phyloP scores from a whole-genome alignment of 148 eudicot species.

The Diospyros kaki region DNA sequence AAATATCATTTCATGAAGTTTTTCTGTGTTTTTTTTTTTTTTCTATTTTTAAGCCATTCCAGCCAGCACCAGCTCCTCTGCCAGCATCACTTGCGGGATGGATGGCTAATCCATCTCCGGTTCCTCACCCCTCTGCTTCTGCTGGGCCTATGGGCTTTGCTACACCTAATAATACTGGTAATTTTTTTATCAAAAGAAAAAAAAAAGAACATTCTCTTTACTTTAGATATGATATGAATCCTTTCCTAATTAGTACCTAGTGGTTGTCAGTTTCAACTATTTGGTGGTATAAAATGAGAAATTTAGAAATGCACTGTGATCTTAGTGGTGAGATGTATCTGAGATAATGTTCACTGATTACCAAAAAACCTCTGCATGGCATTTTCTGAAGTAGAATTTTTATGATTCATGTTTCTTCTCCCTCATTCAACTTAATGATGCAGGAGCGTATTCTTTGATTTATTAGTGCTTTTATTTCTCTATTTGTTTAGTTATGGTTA shows the following conservation, averaged over 20 bases:
- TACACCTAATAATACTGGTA: conserved; percentile 59
- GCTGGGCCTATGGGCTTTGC: conserved; percentile 80
- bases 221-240: not conserved
- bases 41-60: conserved; percentile 56
- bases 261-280: conserved; percentile 3
- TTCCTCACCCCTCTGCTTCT: conserved; percentile 70
- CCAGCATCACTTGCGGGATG: conserved; percentile 72
- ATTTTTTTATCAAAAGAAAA: not conserved
- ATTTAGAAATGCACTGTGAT: not conserved
- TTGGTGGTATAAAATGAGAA: not conserved
- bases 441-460: too few relatives aligned
- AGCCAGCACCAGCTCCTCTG: conserved; percentile 55
- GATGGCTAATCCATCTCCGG: conserved; percentile 78
- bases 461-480: too few relatives aligned
- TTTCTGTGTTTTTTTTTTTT: conserved; percentile 7
- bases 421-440: too few relatives aligned
- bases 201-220: too few relatives aligned
- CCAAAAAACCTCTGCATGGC: not conserved
- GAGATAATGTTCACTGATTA: not conserved
- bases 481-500: too few relatives aligned
- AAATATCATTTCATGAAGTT: not conserved
- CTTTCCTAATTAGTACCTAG: not conserved
- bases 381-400: not conserved
- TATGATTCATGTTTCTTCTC: too few relatives aligned
- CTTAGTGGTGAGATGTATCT: not conserved